These are phyloP conservation scores for Naematelia encephala DNA, from an alignment of 768 basidiomycete species.

Conservation along the genomic window DNA sequence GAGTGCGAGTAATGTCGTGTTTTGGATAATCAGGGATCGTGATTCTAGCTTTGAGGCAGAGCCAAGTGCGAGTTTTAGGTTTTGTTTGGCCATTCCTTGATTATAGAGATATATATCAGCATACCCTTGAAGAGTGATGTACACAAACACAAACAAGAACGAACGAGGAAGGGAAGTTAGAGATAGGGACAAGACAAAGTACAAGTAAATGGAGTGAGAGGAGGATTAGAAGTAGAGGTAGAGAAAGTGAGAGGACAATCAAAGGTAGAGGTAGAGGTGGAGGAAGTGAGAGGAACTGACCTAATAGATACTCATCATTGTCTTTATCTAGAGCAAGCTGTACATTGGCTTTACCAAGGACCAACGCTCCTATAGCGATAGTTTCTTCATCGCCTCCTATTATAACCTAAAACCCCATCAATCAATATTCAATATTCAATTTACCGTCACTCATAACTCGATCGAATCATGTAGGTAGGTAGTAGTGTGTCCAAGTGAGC, in stretches of 20 bases:
- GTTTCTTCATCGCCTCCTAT: slow-evolving; percentile 22
- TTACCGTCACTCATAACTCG: too few species aligned
- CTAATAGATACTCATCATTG: neutral
- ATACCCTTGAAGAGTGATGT: neutral
- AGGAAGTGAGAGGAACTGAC: neutral
- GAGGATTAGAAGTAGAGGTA: neutral
- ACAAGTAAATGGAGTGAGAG: neutral
- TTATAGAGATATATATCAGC: neutral
- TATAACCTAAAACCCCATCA: slow-evolving; percentile 1
- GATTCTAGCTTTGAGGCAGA: slow-evolving; percentile 15
- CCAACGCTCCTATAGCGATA: slow-evolving; percentile 18
- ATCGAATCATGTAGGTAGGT: too few species aligned
- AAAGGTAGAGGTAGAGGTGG: neutral
- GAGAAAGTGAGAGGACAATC: neutral
- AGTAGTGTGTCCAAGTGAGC: too few species aligned
- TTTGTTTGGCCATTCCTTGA: slow-evolving; percentile 3
- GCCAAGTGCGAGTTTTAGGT: slow-evolving; percentile 13
- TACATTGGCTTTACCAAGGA: slow-evolving; percentile 28
- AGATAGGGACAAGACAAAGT: too few species aligned
- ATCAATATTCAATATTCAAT: too few species aligned
- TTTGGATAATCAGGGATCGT: slow-evolving; percentile 8
- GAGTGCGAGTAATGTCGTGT: slow-evolving; percentile 14
- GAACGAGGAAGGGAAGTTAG: neutral
- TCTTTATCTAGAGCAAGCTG: slow-evolving; percentile 12
- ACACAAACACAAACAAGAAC: neutral